Conservation (phyloP, 2,329 filamentous ascomycete species). For the Helicocarpus griseus region DNA sequence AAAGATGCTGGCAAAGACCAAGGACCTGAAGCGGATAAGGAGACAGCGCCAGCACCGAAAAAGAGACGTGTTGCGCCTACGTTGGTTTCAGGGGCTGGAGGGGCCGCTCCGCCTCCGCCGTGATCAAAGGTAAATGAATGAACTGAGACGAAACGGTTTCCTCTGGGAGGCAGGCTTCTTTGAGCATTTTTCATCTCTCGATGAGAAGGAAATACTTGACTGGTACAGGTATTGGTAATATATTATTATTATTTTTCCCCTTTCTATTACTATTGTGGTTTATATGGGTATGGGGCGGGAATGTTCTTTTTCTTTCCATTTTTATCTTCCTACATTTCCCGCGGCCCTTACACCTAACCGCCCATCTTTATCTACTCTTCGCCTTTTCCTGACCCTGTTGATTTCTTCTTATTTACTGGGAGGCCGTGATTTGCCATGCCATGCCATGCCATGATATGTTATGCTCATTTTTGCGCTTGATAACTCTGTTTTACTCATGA, state of each 20-base stretch:
- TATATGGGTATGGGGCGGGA: neutral
- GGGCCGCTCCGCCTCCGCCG: neutral
- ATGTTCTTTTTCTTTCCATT: neutral
- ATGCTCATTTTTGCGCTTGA: no score
- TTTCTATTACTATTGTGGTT: neutral
- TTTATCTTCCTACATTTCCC: neutral
- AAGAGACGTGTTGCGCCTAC: conserved; percentile 15
- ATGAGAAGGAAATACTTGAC: neutral
- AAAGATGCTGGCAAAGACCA: neutral
- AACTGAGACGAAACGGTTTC: no score
- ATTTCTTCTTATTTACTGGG: neutral
- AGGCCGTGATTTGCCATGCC: no score
- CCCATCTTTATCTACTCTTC: neutral
- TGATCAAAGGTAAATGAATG: neutral
- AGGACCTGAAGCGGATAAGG: neutral
- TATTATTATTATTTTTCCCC: neutral
- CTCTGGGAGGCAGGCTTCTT: no score
- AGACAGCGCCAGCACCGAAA: conserved; percentile 7
- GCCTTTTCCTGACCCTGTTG: neutral
- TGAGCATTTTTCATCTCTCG: no score
- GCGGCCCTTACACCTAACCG: neutral
- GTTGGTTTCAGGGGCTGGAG: conserved; percentile 6
- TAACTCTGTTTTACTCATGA: no score
- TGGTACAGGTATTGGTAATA: neutral
- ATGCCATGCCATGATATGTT: no score